Evolutionary conservation across 345 rosid species (phyloP), one percentile per base, ranked within the genome.

Genomic region (Theobroma cacao): DNA sequence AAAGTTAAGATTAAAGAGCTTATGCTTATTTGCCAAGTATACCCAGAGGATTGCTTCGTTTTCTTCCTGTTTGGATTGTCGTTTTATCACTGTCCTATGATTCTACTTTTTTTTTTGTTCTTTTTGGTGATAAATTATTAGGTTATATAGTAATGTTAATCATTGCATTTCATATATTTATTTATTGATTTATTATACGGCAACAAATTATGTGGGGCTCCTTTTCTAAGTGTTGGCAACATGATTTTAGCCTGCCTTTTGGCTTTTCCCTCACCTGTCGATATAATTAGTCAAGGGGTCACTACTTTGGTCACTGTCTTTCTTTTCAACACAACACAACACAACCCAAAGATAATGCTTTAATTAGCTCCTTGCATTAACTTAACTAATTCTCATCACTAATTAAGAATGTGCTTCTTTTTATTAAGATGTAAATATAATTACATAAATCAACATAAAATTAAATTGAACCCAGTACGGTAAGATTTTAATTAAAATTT

Each of bases 1-100:
- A 31, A 71, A 31, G n/a, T 30, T 30, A 30, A 60, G 13, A 13
- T 31, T n/a, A 71, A 71, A 31, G 75, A 50, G 60, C 75, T 4
- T 50, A 50, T 76, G 62, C 69, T 52, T 34, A 18, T 47, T 33
- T 47, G 24, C 45, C 76, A 55, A 55, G 76, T 73, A 72, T 52
- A 33, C 76, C 33, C 33, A 20, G 18, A 31, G 59, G 28, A 52
- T 70, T 5, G 58, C 58, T 48, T 70, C 74, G 12, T 33, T 33
- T 40, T 41, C 26, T 41, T 72, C 11, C 7, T 1, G 8, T 45
- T 68, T 26, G 15, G 17, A 31, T 48, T 45, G 56, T 45, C 74
- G 24, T 28, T 47, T 69, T 26, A 45, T 71, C 1, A 18, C 9
- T 52, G 45, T 12, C 20, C 1, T 14, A 15, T 28, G 18, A 68